phyloP scores from a whole-genome alignment of 78 protist genomes.

The Planoprotostelium fungivorum region DNA sequence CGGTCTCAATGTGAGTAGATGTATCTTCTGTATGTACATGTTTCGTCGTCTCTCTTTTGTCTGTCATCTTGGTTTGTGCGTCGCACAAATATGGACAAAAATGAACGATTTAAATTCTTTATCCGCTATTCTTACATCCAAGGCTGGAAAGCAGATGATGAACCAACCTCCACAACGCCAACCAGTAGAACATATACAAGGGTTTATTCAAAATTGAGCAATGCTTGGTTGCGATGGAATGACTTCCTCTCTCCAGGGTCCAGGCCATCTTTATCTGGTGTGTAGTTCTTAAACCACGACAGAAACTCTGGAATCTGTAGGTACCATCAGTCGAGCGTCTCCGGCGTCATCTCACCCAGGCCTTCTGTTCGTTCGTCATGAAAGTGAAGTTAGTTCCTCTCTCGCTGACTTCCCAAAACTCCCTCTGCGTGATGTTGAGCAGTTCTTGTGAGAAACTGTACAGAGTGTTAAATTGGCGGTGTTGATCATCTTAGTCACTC shows the following conservation, averaged over 20 bases:
- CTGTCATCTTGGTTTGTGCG: too few relatives aligned
- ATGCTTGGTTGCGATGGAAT: not conserved
- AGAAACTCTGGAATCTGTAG: not conserved
- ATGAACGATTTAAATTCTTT: too few relatives aligned
- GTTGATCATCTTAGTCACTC: not conserved
- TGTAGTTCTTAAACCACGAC: not conserved
- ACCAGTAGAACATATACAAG: too few relatives aligned
- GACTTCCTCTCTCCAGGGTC: not conserved
- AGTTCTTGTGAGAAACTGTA: not conserved
- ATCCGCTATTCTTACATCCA: too few relatives aligned
- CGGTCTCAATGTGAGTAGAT: too few relatives aligned
- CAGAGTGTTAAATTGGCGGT: not conserved
- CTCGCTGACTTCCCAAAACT: slow-evolving; percentile 22
- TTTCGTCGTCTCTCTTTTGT: too few relatives aligned
- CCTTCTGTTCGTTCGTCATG: not conserved
- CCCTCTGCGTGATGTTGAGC: not conserved
- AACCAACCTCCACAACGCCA: too few relatives aligned
- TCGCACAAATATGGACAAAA: too few relatives aligned
- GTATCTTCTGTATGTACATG: too few relatives aligned
- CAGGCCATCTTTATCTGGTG: not conserved
- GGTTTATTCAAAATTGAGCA: not conserved
- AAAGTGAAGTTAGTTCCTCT: slow-evolving; percentile 6
- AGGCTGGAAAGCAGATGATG: too few relatives aligned
- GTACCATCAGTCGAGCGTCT: too few relatives aligned
- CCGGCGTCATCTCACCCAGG: not conserved